A percentile compares a stretch with the other conserved stretches of the same genome.
These are phyloP conservation scores for Phyllosticta citriasiana DNA, from an alignment of 2,329 filamentous ascomycete genomes.

Conservation along the genomic window DNA sequence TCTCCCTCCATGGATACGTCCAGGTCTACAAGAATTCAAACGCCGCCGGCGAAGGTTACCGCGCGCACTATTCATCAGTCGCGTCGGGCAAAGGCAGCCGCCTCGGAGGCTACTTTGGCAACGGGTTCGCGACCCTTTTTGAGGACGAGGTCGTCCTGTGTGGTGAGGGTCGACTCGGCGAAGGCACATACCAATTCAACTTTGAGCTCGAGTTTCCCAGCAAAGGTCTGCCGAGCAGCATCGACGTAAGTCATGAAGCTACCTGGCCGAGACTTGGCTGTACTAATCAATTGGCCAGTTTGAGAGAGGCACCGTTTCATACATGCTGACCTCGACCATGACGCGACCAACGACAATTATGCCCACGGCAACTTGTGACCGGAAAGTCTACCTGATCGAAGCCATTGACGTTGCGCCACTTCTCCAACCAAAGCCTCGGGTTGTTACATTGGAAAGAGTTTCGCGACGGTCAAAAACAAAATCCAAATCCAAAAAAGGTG, in stretches of 20 bases:
- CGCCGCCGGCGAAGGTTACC: conserved; percentile 45
- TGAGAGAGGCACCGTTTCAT: conserved; percentile 85
- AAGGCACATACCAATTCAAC: conserved; percentile 69
- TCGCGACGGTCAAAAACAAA: conserved; percentile 59
- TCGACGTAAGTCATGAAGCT: conserved; percentile 58
- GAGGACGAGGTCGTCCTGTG: conserved; percentile 74
- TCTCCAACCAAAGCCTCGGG: conserved; percentile 62
- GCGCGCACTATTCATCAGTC: conserved; percentile 38
- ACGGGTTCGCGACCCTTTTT: conserved; percentile 71
- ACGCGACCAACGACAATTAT: conserved; percentile 82
- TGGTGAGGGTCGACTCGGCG: conserved; percentile 64
- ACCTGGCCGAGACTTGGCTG: neutral
- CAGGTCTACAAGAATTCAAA: conserved; percentile 66
- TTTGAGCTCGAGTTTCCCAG: conserved; percentile 63
- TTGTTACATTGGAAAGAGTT: conserved; percentile 80
- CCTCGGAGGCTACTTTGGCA: conserved; percentile 53
- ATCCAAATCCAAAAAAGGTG: conserved; percentile 1
- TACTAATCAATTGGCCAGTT: conserved; percentile 52
- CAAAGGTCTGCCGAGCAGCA: conserved; percentile 72
- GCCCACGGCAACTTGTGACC: conserved; percentile 68
- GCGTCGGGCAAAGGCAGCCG: conserved; percentile 45
- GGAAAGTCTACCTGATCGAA: conserved; percentile 70
- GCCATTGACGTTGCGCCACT: conserved; percentile 75
- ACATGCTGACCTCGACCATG: conserved; percentile 80
- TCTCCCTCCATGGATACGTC: conserved; percentile 68